Conservation (phyloP, 2,329 filamentous ascomycete species). For the Fragosphaeria purpurea region DNA sequence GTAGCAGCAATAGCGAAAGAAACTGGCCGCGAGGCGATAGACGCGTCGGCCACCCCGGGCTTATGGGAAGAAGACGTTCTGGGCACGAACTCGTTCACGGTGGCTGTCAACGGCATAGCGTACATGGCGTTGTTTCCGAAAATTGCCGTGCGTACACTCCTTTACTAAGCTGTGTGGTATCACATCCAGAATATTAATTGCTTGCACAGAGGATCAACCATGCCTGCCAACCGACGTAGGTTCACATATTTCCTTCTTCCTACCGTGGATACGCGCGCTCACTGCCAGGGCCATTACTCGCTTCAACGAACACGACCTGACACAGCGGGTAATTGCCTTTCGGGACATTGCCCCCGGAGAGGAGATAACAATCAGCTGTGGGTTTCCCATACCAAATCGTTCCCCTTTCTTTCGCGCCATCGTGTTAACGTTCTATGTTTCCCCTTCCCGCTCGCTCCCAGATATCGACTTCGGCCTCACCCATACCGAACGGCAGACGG, state of each 20-base stretch:
- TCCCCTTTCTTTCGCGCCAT: neutral
- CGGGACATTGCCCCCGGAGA: constrained; percentile 17
- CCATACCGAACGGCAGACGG: constrained; percentile 11
- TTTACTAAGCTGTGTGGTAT: neutral
- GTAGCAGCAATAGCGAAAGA: too few species aligned
- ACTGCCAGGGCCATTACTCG: constrained; percentile 15
- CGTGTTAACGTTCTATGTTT: neutral
- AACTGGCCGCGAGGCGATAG: too few species aligned
- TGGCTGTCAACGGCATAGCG: constrained; percentile 14
- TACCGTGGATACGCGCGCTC: too few species aligned
- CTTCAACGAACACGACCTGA: constrained; percentile 16
- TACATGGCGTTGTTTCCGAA: constrained; percentile 13
- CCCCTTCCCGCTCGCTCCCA: neutral
- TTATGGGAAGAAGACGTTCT: constrained; percentile 23
- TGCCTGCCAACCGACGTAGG: constrained; percentile 15
- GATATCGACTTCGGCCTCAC: constrained; percentile 14
- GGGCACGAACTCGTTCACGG: constrained; percentile 21
- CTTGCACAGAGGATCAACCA: constrained; percentile 17
- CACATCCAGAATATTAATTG: neutral
- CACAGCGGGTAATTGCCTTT: constrained; percentile 15
- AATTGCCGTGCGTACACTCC: neutral
- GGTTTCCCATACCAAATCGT: neutral
- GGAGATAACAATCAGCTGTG: constrained; percentile 21
- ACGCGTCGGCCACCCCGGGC: constrained; percentile 4
- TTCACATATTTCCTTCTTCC: neutral